phyloP scores from a whole-genome alignment of 495 filamentous ascomycete species.

The Gamarada debralockiae region DNA sequence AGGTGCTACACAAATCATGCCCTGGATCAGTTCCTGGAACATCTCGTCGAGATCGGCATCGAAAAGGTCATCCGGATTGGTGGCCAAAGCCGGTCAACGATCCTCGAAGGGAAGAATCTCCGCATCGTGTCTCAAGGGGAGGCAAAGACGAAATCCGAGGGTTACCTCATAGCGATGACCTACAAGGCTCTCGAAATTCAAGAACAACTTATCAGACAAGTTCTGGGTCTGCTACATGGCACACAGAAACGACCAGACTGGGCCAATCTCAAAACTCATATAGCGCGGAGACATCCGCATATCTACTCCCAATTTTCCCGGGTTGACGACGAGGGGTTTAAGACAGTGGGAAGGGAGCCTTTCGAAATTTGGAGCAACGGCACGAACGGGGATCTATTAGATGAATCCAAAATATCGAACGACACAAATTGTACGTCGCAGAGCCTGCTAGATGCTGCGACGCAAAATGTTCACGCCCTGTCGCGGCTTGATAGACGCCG shows the following conservation, averaged over 20 bases:
- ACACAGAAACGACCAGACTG: conserved; percentile 5
- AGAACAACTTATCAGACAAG: conserved; percentile 10
- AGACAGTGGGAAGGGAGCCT: conserved; percentile 14
- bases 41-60: conserved; percentile 50
- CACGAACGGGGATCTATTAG: not conserved
- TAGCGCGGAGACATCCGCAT: conserved; percentile 6
- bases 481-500: conserved; percentile 2
- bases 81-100: conserved; percentile 17
- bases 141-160: conserved; percentile 12
- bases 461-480: conserved; percentile 6
- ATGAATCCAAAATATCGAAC: not conserved
- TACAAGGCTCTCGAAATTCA: conserved; percentile 27
- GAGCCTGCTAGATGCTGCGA: conserved; percentile 5
- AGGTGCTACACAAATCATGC: conserved; percentile 79
- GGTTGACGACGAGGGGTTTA: conserved; percentile 9
- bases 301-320: conserved; percentile 15
- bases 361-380: conserved; percentile 13
- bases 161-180: conserved; percentile 9
- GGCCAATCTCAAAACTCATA: conserved; percentile 4
- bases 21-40: conserved; percentile 73
- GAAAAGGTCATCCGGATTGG: conserved; percentile 38
- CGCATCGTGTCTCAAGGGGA: conserved; percentile 12
- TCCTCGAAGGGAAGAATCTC: conserved; percentile 19
- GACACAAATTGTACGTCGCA: not conserved
- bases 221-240: not conserved